Percentiles rank a stretch among this genome's conserved stretches.
Evolutionary conservation across 345 rosid genomes (phyloP).

Genomic region (Noccaea bulbosa): DNA sequence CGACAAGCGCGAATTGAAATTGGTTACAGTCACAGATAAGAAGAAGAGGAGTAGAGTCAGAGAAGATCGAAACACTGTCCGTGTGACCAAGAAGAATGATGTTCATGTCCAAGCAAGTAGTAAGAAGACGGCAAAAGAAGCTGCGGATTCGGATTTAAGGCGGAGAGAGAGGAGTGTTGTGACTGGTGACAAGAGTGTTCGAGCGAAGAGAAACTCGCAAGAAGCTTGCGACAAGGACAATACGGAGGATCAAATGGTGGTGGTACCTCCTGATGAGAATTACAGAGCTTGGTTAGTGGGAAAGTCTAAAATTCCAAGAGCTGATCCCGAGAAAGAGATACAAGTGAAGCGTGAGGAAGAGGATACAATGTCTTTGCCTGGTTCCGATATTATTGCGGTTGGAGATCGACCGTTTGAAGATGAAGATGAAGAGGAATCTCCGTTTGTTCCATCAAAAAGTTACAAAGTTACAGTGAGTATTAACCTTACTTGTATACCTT

Average conservation of each 20-base stretch:
- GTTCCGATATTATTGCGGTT: slow-evolving; percentile 51
- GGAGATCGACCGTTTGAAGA: slow-evolving; percentile 41
- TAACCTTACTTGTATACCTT: neutral
- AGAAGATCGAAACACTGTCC: neutral
- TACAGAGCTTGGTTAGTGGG: slow-evolving; percentile 36
- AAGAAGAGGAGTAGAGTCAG: neutral
- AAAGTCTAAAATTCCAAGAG: slow-evolving; percentile 1
- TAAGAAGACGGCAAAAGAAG: slow-evolving; percentile 9
- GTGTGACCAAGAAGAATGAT: slow-evolving; percentile 23
- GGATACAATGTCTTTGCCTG: slow-evolving; percentile 47
- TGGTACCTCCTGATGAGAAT: slow-evolving; percentile 26
- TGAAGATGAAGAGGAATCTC: slow-evolving; percentile 42
- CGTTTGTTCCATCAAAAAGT: slow-evolving; percentile 51
- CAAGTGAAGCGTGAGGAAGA: slow-evolving; percentile 41
- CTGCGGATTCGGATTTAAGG: neutral
- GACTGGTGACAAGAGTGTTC: neutral
- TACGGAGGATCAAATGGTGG: slow-evolving; percentile 1
- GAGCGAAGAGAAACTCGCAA: slow-evolving; percentile 11
- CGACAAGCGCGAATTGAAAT: slow-evolving; percentile 1
- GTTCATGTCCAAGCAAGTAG: slow-evolving; percentile 8
- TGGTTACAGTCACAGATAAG: neutral
- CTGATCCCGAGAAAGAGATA: slow-evolving; percentile 2
- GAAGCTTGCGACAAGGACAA: slow-evolving; percentile 20
- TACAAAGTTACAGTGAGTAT: slow-evolving; percentile 35
- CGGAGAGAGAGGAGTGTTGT: slow-evolving; percentile 19